Base-by-base conservation (phyloP, 768 basidiomycete genomes). In the Serendipita vermifera region DNA sequence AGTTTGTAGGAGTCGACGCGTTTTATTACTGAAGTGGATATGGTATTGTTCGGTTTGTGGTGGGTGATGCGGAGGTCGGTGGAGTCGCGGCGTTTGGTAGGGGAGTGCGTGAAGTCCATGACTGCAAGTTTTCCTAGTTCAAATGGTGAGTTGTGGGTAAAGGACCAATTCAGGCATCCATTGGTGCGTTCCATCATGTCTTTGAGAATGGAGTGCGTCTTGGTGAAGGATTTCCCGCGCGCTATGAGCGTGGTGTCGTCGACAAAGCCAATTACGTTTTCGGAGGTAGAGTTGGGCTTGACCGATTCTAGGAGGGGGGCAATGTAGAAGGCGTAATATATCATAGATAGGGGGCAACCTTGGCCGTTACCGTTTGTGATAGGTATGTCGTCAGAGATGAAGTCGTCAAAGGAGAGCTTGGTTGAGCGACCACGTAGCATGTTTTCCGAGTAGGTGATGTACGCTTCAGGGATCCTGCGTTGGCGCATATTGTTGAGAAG, bases 101-200 rank as follows among this genome's bases (percentile, higher is more conserved):
- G 7, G 40, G 38, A 43, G 2, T 38, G 32, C 9, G 64, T 57
- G 48, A 63, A 64, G 60, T 69, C 65, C 40, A 68, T 63, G 0
- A 67, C 46, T 9, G 61, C 66, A 0, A 65, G 55, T 60, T 73
- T 73, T 22, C 59, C 55, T 1, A 69, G 55, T 54, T 70, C 67
- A 41, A 68, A 72, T 22, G 55, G 55, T 0, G 64, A 70, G 61
- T 69, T 67, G 58, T 70, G 69, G 0, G 40, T 33, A 0, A 7
- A 1, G 1, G 62, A 57, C 69, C 70, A 71, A 0, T 65, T 53
- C 5, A 64, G 59, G 1, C 57, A 62, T 0, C 71, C 69, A 0
- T 35, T 60, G 2, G 20, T 3, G 6, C 56, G 32, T 2, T 64
- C 55, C 38, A 74, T 65, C 59, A 73, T 66, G 31, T 61, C 26